phyloP scores from a whole-genome alignment of 495 filamentous ascomycete genomes.

The Neurospora tetrasperma region DNA sequence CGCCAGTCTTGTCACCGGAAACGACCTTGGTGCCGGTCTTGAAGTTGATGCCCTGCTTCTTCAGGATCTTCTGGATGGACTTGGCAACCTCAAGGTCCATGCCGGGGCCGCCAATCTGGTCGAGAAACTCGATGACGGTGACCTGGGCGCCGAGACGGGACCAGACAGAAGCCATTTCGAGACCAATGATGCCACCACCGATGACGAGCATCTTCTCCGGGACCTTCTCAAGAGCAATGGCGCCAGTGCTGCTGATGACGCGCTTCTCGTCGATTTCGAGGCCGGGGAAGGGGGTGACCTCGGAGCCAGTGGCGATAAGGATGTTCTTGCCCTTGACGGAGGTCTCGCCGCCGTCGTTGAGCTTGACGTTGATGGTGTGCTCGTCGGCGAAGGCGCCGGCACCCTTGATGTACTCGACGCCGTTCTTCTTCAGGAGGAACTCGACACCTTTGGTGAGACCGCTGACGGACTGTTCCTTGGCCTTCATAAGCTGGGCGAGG shows the following conservation, averaged over 20 bases:
- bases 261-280: slow-evolving; percentile 94
- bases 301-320: slow-evolving; percentile 88
- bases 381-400: slow-evolving; percentile 77
- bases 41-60: slow-evolving; percentile 97
- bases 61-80: slow-evolving; percentile 80
- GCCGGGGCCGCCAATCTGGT: slow-evolving; percentile 92
- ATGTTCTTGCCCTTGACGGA: slow-evolving; percentile 88
- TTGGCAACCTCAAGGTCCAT: slow-evolving; percentile 96
- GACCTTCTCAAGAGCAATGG: slow-evolving; percentile 76
- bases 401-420: slow-evolving; percentile 92
- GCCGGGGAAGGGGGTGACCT: slow-evolving; percentile 92
- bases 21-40: slow-evolving; percentile 93
- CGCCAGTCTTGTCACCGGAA: slow-evolving; percentile 68
- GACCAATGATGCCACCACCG: slow-evolving; percentile 95
- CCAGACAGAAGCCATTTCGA: slow-evolving; percentile 99
- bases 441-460: slow-evolving; percentile 95
- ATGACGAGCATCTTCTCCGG: slow-evolving; percentile 98
- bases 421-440: slow-evolving; percentile 97
- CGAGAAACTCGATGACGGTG: slow-evolving; percentile 92
- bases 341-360: slow-evolving; percentile 80
- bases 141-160: slow-evolving; percentile 86
- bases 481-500: slow-evolving; percentile 91
- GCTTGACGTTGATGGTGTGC: slow-evolving; percentile 83
- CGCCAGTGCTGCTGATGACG: slow-evolving; percentile 92
- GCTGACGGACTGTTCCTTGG: slow-evolving; percentile 83